Evolutionary conservation across 148 eudicot genomes (phyloP), one percentile per base, ranked within the genome.

Genomic region (Gaultheria prostrata): DNA sequence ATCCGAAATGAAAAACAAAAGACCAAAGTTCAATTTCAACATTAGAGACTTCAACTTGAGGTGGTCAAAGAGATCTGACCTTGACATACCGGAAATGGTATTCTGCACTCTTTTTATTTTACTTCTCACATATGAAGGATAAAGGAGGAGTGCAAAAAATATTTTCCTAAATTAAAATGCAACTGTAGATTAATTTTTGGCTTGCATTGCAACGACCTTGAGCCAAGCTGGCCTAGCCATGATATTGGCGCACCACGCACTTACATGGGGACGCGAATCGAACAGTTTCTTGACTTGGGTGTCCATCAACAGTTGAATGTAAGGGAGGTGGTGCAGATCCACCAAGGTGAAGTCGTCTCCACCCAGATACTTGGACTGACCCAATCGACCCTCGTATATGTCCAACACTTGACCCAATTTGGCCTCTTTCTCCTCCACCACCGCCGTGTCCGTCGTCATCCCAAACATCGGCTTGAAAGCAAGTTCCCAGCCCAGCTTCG

Each of bases 141-240:
- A 57, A 21, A 39, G 4, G n/a, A 57, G 26, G n/a, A 57, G 65
- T 21, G 65, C 11, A 7, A 3, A 73, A 18, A 39, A 3, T 39
- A 39, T 5, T 39, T 39, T 4, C n/a, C n/a, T n/a, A n/a, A n/a
- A n/a, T n/a, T n/a, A 8, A 28, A 32, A 20, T 11, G 4, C 46
- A 4, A 35, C 33, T 30, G 32, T 28, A 80, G 50, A 74, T 82
- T 69, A 69, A 13, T 86, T 17, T 20, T 26, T 69, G 30, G 33
- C 82, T 56, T 71, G 71, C 83, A 89, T 9, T 3, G 88, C 93
- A 49, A 77, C 0, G 48, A 86, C 82, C 89, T 93, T 93, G 20
- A 8, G 57, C 96, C 94, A 94, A 79, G 94, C 86, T 0, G 97
- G 98, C 90, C 98, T 88, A 45, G 94, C 90, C 86, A 89, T 81